These are phyloP conservation scores for Urochloa ruziziensis DNA, from an alignment of 176 grass and related monocot genomes.

Conservation along the genomic window DNA sequence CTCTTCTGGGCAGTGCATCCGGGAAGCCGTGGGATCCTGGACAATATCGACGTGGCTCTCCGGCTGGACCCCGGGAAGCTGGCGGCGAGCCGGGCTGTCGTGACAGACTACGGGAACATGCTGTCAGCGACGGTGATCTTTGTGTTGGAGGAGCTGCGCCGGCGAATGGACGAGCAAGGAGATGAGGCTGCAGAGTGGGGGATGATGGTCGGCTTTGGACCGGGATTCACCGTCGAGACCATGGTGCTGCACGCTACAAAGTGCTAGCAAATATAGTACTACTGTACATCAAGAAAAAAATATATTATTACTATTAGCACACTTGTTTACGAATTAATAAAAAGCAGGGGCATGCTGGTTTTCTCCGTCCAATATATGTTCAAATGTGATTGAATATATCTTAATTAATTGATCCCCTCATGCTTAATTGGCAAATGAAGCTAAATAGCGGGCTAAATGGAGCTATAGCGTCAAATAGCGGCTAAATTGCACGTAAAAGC, in stretches of 20 bases:
- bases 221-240: constrained; percentile 1
- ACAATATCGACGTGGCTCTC: not conserved
- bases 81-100: not conserved
- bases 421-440: too few species aligned
- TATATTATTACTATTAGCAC: not conserved
- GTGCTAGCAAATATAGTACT: not conserved
- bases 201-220: not conserved
- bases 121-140: not conserved
- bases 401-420: too few species aligned
- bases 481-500: too few species aligned
- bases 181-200: not conserved
- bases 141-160: constrained; percentile 1
- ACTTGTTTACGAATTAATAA: too few species aligned
- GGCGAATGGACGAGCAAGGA: not conserved
- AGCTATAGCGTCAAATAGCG: too few species aligned
- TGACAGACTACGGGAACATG: constrained; percentile 20
- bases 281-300: not conserved
- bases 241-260: not conserved
- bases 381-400: too few species aligned
- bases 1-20: constrained; percentile 11
- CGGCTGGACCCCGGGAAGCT: not conserved
- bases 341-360: too few species aligned
- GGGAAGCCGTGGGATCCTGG: not conserved
- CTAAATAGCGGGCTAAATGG: too few species aligned
- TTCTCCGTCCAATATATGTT: too few species aligned